These are phyloP conservation scores for Pouteria glomerata DNA, from an alignment of 148 eudicot genomes.

Conservation along the genomic window DNA sequence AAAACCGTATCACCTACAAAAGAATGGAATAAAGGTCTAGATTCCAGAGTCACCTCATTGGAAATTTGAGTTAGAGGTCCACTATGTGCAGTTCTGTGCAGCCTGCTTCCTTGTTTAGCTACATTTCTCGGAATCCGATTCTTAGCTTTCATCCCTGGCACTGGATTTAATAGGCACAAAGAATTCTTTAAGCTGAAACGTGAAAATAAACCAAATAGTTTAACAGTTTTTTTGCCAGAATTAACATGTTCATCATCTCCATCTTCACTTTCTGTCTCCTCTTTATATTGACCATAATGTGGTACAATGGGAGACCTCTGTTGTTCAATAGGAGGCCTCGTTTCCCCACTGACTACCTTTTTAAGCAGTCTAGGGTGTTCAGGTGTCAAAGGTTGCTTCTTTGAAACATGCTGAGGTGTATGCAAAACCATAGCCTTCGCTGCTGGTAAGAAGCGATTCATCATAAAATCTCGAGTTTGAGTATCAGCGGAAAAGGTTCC, in stretches of 20 bases:
- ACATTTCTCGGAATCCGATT: constrained; percentile 30
- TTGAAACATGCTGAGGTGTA: constrained; percentile 60
- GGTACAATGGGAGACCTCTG: constrained; percentile 31
- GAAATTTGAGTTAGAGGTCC: constrained; percentile 42
- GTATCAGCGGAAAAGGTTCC: constrained; percentile 32
- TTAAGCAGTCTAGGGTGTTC: constrained; percentile 35
- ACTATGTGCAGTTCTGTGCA: constrained; percentile 43
- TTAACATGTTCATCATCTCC: constrained; percentile 29
- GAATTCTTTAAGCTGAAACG: constrained; percentile 80
- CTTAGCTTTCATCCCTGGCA: constrained; percentile 52
- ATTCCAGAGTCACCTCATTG: constrained; percentile 36
- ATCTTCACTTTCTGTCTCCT: constrained; percentile 49
- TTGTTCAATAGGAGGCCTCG: constrained; percentile 34
- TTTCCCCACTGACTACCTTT: constrained; percentile 38
- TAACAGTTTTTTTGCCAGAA: constrained; percentile 34
- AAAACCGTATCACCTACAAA: neutral
- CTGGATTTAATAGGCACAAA: constrained; percentile 61
- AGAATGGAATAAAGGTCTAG: neutral
- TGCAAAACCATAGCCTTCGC: constrained; percentile 81
- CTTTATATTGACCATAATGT: constrained; percentile 32
- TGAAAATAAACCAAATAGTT: constrained; percentile 69
- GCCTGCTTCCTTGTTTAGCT: constrained; percentile 37
- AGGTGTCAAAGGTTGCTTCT: constrained; percentile 39
- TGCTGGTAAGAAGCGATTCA: constrained; percentile 88
- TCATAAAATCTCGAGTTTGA: constrained; percentile 71